These are phyloP conservation scores for Amphirosellinia nigrospora DNA, from an alignment of 495 filamentous ascomycete genomes.

Conservation along the genomic window DNA sequence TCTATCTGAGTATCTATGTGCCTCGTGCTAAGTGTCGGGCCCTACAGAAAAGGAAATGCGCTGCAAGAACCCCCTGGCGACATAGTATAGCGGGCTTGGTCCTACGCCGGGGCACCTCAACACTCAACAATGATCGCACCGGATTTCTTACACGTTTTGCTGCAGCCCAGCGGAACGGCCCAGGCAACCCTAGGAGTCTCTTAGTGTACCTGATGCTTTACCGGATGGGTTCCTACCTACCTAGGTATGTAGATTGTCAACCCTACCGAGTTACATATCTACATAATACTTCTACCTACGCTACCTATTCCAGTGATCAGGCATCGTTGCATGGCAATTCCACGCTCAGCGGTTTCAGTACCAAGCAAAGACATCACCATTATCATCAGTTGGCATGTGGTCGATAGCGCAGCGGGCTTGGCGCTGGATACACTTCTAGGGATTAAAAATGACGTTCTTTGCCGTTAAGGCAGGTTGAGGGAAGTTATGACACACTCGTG, in stretches of 20 bases:
- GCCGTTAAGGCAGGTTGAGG: background rate
- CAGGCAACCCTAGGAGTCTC: constrained; percentile 13
- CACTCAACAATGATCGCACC: constrained; percentile 16
- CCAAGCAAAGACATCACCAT: background rate
- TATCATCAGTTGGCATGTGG: constrained; percentile 13
- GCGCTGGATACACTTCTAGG: background rate
- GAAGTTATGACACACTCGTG: background rate
- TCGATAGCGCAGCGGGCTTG: constrained; percentile 10
- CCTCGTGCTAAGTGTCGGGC: background rate
- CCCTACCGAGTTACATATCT: background rate
- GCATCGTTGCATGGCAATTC: constrained; percentile 27
- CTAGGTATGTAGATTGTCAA: no score
- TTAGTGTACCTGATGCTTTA: constrained; percentile 8
- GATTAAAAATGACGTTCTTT: constrained; percentile 6
- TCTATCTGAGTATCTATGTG: background rate
- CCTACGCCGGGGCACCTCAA: constrained; percentile 12
- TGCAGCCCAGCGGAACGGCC: constrained; percentile 27
- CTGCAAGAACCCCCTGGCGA: constrained; percentile 1
- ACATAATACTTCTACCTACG: background rate
- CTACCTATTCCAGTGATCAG: constrained; percentile 12
- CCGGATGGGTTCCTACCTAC: constrained; percentile 3
- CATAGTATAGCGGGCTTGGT: constrained; percentile 2
- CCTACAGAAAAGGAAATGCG: background rate
- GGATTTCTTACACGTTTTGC: constrained; percentile 29
- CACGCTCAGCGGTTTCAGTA: background rate